phyloP scores from a whole-genome alignment of 306 rosid species.

The Sophora flavescens region DNA sequence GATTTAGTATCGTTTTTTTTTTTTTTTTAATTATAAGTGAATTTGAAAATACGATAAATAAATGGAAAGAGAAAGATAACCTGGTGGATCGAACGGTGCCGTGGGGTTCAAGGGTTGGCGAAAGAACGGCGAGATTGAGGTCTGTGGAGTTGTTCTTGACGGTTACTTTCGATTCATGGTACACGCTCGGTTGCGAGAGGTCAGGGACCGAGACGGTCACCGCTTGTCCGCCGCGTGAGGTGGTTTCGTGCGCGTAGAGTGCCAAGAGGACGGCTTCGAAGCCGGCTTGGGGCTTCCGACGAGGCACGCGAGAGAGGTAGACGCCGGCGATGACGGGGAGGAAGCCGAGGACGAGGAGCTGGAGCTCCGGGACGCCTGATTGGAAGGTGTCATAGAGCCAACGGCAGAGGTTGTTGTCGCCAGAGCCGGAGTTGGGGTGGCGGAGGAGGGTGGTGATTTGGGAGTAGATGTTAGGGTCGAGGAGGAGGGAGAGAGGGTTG shows the following conservation, averaged over 20 bases:
- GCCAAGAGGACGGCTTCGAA: conserved; percentile 85
- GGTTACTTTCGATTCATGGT: conserved; percentile 60
- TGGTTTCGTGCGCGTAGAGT: conserved; percentile 74
- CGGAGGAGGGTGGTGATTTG: conserved; percentile 71
- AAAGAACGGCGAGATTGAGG: conserved; percentile 51
- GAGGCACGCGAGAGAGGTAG: conserved; percentile 69
- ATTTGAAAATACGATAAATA: too few relatives aligned
- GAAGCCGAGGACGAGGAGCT: conserved; percentile 75
- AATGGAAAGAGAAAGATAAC: background rate
- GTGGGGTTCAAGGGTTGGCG: conserved; percentile 70
- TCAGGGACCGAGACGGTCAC: conserved; percentile 67
- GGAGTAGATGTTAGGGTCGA: conserved; percentile 49
- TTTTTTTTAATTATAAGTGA: too few relatives aligned
- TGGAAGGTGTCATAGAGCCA: conserved; percentile 96
- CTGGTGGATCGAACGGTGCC: conserved; percentile 71
- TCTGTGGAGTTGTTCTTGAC: conserved; percentile 52
- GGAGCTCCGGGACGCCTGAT: conserved; percentile 60
- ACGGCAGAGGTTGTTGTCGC: conserved; percentile 78
- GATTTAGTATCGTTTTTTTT: too few relatives aligned
- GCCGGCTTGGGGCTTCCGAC: conserved; percentile 67
- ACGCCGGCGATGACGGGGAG: conserved; percentile 67
- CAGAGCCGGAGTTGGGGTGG: conserved; percentile 69
- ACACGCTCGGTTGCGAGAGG: conserved; percentile 62
- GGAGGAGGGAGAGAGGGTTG: conserved; percentile 59
- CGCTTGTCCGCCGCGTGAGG: conserved; percentile 63